Evolutionary conservation across 2,329 filamentous ascomycete genomes (phyloP), one percentile per base, ranked within the genome.

Genomic region (Calonectria pteridis): DNA sequence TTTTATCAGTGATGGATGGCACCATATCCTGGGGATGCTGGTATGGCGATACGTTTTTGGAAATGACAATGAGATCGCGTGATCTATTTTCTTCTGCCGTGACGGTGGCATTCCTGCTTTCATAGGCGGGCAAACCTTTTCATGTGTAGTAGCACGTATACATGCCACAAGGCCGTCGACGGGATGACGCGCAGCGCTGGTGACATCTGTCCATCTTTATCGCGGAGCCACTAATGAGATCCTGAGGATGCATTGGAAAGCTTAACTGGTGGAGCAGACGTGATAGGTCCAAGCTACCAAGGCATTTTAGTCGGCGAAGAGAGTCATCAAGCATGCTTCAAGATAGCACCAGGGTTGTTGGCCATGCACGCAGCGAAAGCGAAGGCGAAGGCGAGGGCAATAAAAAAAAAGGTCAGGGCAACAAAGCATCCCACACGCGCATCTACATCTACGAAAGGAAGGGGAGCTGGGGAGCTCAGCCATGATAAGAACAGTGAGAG

Each of bases 241-340:
- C 66, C 69, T 66, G 70, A 71, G 67, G 69, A 71, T 65, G 65
- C 68, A 76, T 28, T 65, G 67, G 63, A 78, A 79, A 79, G 77
- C 76, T 79, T 79, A 76, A 78, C 72, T 50, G 77, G 77, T 74
- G 74, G 74, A 58, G 69, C 50, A 43, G 33, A 29, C 46, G 26
- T 69, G 72, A 75, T 64, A 73, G 63, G 62, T 31, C 62, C 58
- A 69, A 50, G 55, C 55, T 33, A 26, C 31, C 53, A 63, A 69
- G 37, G 40, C 43, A 49, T 69, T 67, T 63, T 64, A 43, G 20
- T 46, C 26, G 13, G 49, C 13, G 18, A 35, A 23, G 20, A 59
- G 33, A 33, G 40, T 20, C 40, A 46, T 46, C 20, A 46, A n/a
- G 20, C 40, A 46, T 14, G 37, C 37, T 16, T 40, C 37, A 40